Evolutionary conservation across 805 yeast genomes (phyloP).

Genomic region (Nakazawaea sp.): DNA sequence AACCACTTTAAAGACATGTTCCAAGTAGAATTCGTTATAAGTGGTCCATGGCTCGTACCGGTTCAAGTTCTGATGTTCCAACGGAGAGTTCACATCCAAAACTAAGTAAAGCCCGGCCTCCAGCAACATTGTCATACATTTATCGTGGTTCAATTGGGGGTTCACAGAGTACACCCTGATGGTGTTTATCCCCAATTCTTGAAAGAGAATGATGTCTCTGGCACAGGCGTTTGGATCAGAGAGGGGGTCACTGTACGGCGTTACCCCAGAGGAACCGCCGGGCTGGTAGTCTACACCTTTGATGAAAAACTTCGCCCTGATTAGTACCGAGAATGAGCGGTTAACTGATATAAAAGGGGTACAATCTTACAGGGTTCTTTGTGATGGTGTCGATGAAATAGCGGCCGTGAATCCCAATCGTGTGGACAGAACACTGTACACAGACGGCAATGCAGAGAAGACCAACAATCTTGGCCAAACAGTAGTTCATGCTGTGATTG

Average conservation of each 20-base stretch:
- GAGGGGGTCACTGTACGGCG: conserved; percentile 58
- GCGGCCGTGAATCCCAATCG: conserved; percentile 61
- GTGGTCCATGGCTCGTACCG: conserved; percentile 93
- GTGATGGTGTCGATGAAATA: conserved; percentile 75
- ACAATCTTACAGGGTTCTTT: conserved; percentile 62
- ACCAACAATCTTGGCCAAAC: no score
- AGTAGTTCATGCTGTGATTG: no score
- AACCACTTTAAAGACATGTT: conserved; percentile 71
- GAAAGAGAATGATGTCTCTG: conserved; percentile 75
- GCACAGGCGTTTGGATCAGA: conserved; percentile 69
- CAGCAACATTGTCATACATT: conserved; percentile 87
- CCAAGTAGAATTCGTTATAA: conserved; percentile 62
- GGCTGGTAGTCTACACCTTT: conserved; percentile 95
- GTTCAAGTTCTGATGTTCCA: conserved; percentile 70
- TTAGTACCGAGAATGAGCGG: background rate
- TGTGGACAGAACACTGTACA: conserved; percentile 37
- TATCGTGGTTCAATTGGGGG: conserved; percentile 76
- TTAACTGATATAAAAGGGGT: conserved; percentile 10
- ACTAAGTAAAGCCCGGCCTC: conserved; percentile 89
- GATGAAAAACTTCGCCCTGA: conserved; percentile 61
- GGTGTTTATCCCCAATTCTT: conserved; percentile 80
- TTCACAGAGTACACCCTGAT: conserved; percentile 84
- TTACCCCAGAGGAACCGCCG: conserved; percentile 82
- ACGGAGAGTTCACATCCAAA: conserved; percentile 87
- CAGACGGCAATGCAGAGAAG: no score